Evolutionary conservation across 1,284 basidiomycete genomes (phyloP), one percentile per base, ranked within the genome.

Genomic region (Tilletia horrida): DNA sequence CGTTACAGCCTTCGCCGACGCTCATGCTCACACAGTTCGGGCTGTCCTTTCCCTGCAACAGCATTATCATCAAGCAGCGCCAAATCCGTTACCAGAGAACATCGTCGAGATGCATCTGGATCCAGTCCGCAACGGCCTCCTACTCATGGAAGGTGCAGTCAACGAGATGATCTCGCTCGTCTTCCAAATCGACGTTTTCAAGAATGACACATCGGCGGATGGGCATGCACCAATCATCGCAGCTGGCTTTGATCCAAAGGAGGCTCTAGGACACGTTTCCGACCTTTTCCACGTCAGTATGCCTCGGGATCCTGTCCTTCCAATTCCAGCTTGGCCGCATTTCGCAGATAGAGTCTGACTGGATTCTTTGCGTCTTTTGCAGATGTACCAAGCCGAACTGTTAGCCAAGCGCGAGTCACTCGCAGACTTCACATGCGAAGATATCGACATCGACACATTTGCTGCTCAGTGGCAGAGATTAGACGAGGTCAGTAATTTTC

Each of bases 341-440:
- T 31, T 14, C 23, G 4, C 8, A 9, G 6, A 6, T 27, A 27
- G 6, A 25, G 23, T 18, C 27, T 59, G 35, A 42, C 27, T 44
- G 18, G 14, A 3, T 3, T 6, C 8, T 40, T 42, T 29, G 21
- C 16, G 31, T 35, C n/a, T 29, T n/a, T 6, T 23, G 55, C 65
- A 80, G 77, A 74, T 71, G 25, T 80, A 80, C 62, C 77, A 79
- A 68, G 70, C 77, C 1, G 70, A 79, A 8, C 65, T 80, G 1
- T 42, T 74, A 7, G 66, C 69, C 25, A 80, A 78, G 62, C 70
- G 78, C 18, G 78, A 79, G 63, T 61, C 72, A 0, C 67, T 80
- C 1, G 70, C 76, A 16, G 78, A 80, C 65, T 75, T 77, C 29
- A 80, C 77, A 4, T 78, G 77, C 71, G 76, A 78, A 64, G 77